Evolutionary conservation across 352 stramenopile species (phyloP), one percentile per base, ranked within the genome.

Genomic region (Phytophthora brassicae): DNA sequence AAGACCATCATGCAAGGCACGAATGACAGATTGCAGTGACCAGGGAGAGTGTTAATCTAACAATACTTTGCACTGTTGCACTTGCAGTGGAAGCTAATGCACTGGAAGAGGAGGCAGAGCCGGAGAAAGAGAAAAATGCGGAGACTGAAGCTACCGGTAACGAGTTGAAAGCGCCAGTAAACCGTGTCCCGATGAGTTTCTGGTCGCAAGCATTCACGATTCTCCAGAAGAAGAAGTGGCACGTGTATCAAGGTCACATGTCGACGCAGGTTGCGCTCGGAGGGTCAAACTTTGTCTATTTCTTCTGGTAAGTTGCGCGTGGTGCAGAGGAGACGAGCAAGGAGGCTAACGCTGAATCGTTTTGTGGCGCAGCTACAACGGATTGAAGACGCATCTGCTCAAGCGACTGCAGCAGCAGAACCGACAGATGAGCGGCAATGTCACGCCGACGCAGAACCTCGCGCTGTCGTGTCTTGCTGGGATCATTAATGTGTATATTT

Each of bases 271-370:
- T 95, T n/a, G 86, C 70, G 53, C 74, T 89, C 9, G 77, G 77
- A 19, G 70, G 84, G 38, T 92, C 78, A 23, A 95, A 96, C 70
- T 95, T 94, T 63, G 68, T 96, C 51, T 96, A 95, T 56, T 96
- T 96, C 71, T 96, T 92, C 70, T 92, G 79, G 72, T 93, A 64
- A 13, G 50, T 36, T 48, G 23, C 16, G 35, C 41, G 35, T 49
- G 7, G 35, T 14, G 19, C 2, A 12, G 19, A 41, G 45, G 26
- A 13, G 24, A 39, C 6, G 4, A 33, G 19, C 9, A 23, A 3
- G 20, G 43, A 8, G 55, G 11, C 16, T 56, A 13, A 47, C 45
- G 26, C 2, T 20, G 45, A 6, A 4, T 33, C 1, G 23, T 47
- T 47, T 39, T 23, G 26, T 39, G 38, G 29, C 39, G 47, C 39